These are phyloP conservation scores for Russula olivacea DNA, from an alignment of 768 basidiomycete genomes.

Conservation along the genomic window DNA sequence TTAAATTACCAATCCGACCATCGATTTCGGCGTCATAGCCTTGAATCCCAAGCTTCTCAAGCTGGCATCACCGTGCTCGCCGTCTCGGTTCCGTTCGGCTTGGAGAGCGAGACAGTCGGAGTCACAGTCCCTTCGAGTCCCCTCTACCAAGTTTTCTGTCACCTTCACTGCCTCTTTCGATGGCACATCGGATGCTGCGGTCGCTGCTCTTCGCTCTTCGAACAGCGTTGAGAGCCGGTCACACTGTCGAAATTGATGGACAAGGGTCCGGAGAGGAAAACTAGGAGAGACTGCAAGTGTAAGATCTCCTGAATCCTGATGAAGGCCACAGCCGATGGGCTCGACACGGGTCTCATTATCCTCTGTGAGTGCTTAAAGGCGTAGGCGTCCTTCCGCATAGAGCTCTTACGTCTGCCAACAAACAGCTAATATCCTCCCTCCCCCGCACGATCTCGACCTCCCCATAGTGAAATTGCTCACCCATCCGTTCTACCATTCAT, in stretches of 20 bases:
- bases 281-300: conserved; percentile 61
- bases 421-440: conserved; percentile 73
- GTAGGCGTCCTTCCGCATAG: neutral
- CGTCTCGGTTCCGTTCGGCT: conserved; percentile 53
- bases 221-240: conserved; percentile 60
- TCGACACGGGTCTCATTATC: conserved; percentile 46
- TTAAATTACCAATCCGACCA: neutral
- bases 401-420: conserved; percentile 15
- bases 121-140: conserved; percentile 35
- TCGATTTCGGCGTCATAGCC: neutral
- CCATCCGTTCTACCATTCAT: too few relatives aligned
- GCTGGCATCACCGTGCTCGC: conserved; percentile 38
- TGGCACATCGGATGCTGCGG: conserved; percentile 41
- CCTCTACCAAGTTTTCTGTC: conserved; percentile 38
- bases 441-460: conserved; percentile 62
- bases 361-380: conserved; percentile 42
- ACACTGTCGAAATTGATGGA: conserved; percentile 67
- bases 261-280: conserved; percentile 47
- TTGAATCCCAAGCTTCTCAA: conserved; percentile 23
- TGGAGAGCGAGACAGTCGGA: conserved; percentile 49
- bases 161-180: conserved; percentile 56
- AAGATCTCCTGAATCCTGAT: conserved; percentile 64
- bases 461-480: too few relatives aligned
- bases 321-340: conserved; percentile 46
- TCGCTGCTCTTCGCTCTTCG: conserved; percentile 52